phyloP scores from a whole-genome alignment of 225 moss, liverwort and hornwort genomes.

The Sphagnum contortum region DNA sequence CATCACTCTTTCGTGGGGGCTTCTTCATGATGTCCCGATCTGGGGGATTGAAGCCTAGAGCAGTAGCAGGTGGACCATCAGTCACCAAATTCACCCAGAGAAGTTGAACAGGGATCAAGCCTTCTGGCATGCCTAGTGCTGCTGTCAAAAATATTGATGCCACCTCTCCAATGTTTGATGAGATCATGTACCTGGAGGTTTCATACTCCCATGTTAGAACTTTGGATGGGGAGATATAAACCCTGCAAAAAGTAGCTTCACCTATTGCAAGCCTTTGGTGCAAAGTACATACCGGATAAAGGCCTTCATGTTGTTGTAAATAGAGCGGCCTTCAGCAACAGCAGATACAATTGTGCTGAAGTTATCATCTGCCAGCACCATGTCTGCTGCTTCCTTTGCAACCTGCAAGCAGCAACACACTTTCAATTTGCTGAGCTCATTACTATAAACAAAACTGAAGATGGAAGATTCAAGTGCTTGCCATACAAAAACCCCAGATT shows the following conservation, averaged over 20 bases:
- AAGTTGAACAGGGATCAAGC: slow-evolving; percentile 41
- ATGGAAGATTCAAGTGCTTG: no score
- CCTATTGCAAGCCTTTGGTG: neutral
- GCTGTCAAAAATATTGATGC: slow-evolving; percentile 48
- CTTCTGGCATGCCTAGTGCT: slow-evolving; percentile 44
- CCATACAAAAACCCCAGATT: no score
- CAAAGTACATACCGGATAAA: slow-evolving; percentile 53
- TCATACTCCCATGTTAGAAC: neutral
- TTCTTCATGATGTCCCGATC: slow-evolving; percentile 42
- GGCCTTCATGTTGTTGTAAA: slow-evolving; percentile 96
- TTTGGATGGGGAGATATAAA: no score
- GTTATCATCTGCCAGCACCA: slow-evolving; percentile 40
- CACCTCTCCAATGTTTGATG: slow-evolving; percentile 38
- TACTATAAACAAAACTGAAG: no score
- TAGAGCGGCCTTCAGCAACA: slow-evolving; percentile 41
- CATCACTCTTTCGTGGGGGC: slow-evolving; percentile 35
- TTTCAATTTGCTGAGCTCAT: no score
- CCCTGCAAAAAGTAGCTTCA: neutral
- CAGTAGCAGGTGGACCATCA: slow-evolving; percentile 49
- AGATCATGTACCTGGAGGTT: slow-evolving; percentile 10
- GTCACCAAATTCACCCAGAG: slow-evolving; percentile 58
- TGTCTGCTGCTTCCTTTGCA: slow-evolving; percentile 30
- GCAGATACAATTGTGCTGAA: slow-evolving; percentile 48
- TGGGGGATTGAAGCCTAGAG: slow-evolving; percentile 53
- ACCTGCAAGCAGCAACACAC: no score